Evolutionary conservation across 208 protist species (phyloP).

Genomic region (Wallacemonas rigidus): DNA sequence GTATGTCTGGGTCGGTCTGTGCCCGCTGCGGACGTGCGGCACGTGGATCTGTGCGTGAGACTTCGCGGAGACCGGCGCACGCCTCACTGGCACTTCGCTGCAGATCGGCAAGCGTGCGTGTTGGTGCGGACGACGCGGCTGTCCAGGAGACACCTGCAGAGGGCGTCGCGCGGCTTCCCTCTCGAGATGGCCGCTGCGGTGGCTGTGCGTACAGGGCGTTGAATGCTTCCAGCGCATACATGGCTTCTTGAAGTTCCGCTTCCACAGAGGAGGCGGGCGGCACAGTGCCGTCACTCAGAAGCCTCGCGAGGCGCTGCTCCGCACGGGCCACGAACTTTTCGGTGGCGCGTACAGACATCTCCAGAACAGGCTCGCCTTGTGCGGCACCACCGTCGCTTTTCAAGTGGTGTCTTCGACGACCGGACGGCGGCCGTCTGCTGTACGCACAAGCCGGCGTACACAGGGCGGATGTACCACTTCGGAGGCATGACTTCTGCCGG

Average conservation of each 20-base stretch:
- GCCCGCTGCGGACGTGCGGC: not conserved
- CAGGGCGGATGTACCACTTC: too few species aligned
- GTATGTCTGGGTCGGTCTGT: not conserved
- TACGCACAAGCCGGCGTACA: too few species aligned
- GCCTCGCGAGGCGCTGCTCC: not conserved
- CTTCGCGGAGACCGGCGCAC: too few species aligned
- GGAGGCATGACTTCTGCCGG: too few species aligned
- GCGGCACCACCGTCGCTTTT: too few species aligned
- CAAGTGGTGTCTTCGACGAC: too few species aligned
- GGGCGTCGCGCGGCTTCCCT: too few species aligned
- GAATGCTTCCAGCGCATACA: slow-evolving; percentile 5
- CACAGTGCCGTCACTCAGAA: not conserved
- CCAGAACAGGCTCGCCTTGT: not conserved
- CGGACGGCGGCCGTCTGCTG: too few species aligned
- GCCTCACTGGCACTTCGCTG: not conserved
- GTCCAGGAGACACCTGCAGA: not conserved
- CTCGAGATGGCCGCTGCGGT: not conserved
- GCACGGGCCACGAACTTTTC: not conserved
- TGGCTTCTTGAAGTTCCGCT: not conserved
- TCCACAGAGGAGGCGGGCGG: not conserved
- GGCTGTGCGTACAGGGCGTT: not conserved
- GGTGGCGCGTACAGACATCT: not conserved
- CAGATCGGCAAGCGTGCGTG: slow-evolving; percentile 3
- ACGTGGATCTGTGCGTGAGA: too few species aligned
- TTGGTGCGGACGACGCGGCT: not conserved